These are phyloP conservation scores for Entrophospora sp. DNA, from an alignment of 192 early-diverging fungal genomes.

Conservation along the genomic window DNA sequence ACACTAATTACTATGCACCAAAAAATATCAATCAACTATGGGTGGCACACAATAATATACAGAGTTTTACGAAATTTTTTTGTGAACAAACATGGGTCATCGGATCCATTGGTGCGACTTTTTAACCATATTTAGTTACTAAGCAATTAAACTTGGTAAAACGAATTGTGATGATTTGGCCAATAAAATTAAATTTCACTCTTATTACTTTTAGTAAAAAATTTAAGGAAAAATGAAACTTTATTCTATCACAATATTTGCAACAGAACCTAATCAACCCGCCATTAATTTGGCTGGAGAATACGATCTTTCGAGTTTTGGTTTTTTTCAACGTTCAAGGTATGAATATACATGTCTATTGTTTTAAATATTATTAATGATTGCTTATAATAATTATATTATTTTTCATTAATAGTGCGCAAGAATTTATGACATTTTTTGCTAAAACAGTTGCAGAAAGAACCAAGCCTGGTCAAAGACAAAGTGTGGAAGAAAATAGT, in stretches of 20 bases:
- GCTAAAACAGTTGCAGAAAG: conserved; percentile 77
- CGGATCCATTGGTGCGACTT: too few relatives aligned
- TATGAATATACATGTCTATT: too few relatives aligned
- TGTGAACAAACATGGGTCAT: too few relatives aligned
- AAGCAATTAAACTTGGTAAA: too few relatives aligned
- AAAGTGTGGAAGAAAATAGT: conserved; percentile 75
- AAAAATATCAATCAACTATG: too few relatives aligned
- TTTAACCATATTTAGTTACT: too few relatives aligned
- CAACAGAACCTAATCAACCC: background rate
- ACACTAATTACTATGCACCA: too few relatives aligned
- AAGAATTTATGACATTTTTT: conserved; percentile 85
- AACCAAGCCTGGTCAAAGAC: conserved; percentile 67
- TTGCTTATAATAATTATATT: background rate
- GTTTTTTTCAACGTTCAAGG: conserved; percentile 21
- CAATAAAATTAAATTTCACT: too few relatives aligned
- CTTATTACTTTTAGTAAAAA: too few relatives aligned
- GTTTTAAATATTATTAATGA: background rate
- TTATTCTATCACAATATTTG: conserved; percentile 4
- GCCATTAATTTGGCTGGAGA: background rate
- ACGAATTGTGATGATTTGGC: too few relatives aligned
- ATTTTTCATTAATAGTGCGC: conserved; percentile 44
- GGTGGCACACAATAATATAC: too few relatives aligned
- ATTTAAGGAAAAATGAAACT: conserved; percentile 20
- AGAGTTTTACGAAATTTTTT: too few relatives aligned
- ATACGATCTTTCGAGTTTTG: conserved; percentile 19